Evolutionary conservation across 306 rosid species (phyloP).

Genomic region (Prinsepia uniflora): DNA sequence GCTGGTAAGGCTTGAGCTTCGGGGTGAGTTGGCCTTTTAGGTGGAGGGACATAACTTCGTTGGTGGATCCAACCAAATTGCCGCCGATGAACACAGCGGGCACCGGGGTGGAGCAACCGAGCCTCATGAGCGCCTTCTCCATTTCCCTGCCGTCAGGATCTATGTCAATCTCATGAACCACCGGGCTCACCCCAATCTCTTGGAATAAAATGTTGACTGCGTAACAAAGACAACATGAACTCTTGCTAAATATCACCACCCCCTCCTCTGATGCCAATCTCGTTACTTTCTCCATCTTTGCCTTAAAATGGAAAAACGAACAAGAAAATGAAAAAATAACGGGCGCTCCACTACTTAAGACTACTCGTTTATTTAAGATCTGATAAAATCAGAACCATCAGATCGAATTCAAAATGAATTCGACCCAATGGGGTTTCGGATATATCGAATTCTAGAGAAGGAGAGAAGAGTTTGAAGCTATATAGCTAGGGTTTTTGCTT

Average conservation of each 20-base stretch:
- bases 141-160: constrained; percentile 88
- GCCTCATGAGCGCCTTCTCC: constrained; percentile 73
- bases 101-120: constrained; percentile 63
- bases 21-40: constrained; percentile 64
- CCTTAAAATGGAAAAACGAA: background rate
- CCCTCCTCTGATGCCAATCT: constrained; percentile 76
- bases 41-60: constrained; percentile 96
- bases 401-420: constrained; percentile 53
- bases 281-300: constrained; percentile 74
- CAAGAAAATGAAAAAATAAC: background rate
- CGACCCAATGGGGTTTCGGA: constrained; percentile 46
- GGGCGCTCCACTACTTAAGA: constrained; percentile 23
- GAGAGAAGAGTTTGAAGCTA: constrained; percentile 39
- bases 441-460: constrained; percentile 22
- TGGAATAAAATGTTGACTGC: constrained; percentile 71
- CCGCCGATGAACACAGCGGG: constrained; percentile 97
- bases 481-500: constrained; percentile 30
- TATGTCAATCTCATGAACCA: constrained; percentile 69
- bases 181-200: constrained; percentile 56
- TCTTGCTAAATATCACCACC: constrained; percentile 92
- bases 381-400: constrained; percentile 33
- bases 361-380: constrained; percentile 18
- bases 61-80: constrained; percentile 72
- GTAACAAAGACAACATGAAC: constrained; percentile 87
- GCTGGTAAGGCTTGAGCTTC: constrained; percentile 49